A percentile compares a stretch with the other conserved stretches of the same genome.
These are phyloP conservation scores for Scedosporium boydii DNA, from an alignment of 2,329 filamentous ascomycete genomes.

Conservation along the genomic window DNA sequence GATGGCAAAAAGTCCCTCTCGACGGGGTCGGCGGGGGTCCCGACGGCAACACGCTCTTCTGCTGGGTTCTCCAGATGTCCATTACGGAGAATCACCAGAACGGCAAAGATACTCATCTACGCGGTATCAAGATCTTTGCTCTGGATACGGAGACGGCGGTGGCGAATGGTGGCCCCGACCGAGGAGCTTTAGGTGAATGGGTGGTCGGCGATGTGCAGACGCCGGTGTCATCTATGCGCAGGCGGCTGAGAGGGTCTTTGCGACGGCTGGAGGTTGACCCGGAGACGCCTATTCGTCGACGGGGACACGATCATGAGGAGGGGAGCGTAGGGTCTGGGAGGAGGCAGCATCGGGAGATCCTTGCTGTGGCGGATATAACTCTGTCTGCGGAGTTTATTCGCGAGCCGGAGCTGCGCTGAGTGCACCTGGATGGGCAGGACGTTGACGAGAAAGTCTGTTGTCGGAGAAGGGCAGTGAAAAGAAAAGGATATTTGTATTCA, in stretches of 20 bases:
- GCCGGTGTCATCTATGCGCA: background rate
- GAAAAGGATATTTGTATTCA: no score
- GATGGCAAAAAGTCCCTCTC: slow-evolving; percentile 80
- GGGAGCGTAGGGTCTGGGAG: slow-evolving; percentile 9
- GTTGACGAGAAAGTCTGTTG: background rate
- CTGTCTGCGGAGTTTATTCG: slow-evolving; percentile 31
- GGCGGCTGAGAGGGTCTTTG: background rate
- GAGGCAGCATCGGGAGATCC: slow-evolving; percentile 20
- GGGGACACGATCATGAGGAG: slow-evolving; percentile 1
- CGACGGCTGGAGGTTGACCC: background rate
- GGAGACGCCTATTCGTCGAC: background rate
- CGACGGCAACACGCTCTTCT: slow-evolving; percentile 67
- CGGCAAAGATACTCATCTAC: slow-evolving; percentile 95
- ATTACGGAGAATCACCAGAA: slow-evolving; percentile 98
- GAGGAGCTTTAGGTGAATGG: slow-evolving; percentile 11
- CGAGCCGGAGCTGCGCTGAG: slow-evolving; percentile 30
- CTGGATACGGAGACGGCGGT: slow-evolving; percentile 37
- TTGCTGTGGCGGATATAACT: slow-evolving; percentile 23
- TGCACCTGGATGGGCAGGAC: background rate
- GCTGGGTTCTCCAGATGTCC: slow-evolving; percentile 82
- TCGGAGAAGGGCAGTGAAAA: no score
- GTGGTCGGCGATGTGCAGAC: background rate
- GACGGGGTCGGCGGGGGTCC: slow-evolving; percentile 44
- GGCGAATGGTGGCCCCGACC: background rate
- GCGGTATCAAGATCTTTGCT: slow-evolving; percentile 80